A percentile compares a stretch with the other conserved stretches of the same genome.
Evolutionary conservation across 78 protist genomes (phyloP).

Genomic region (Guillardia theta): DNA sequence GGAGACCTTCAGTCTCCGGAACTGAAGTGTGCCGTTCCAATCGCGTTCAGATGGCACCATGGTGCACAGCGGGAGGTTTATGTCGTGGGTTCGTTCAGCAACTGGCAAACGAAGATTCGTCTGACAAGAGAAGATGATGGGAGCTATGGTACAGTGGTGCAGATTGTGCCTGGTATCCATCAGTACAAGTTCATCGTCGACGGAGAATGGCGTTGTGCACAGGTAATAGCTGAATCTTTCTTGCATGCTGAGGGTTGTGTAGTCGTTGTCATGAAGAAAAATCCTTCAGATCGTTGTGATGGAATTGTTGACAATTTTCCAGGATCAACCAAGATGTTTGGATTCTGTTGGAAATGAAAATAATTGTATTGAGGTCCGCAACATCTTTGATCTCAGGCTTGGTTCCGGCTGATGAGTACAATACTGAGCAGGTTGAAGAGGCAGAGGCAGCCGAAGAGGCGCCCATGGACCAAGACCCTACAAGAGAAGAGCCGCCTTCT

Average conservation of each 20-base stretch:
- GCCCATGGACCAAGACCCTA: neutral
- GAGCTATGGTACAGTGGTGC: neutral
- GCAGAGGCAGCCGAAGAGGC: neutral
- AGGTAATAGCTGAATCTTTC: neutral
- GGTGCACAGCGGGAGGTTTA: slow-evolving; percentile 28
- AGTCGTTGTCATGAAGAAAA: neutral
- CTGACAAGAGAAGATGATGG: neutral
- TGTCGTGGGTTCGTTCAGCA: slow-evolving; percentile 33
- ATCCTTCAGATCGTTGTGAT: neutral
- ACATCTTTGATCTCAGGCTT: too few species aligned
- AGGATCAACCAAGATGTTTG: neutral
- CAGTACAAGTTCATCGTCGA: slow-evolving; percentile 37
- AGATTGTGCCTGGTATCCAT: slow-evolving; percentile 9
- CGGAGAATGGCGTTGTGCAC: slow-evolving; percentile 32
- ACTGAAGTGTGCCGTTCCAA: slow-evolving; percentile 15
- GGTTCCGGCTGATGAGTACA: too few species aligned
- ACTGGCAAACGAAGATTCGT: slow-evolving; percentile 25
- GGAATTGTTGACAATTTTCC: neutral
- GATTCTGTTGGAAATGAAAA: slow-evolving; percentile 18
- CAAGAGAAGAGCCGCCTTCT: neutral
- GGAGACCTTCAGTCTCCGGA: neutral
- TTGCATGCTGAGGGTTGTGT: neutral
- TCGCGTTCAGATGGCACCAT: slow-evolving; percentile 25
- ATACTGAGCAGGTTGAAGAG: too few species aligned
- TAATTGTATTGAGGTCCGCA: neutral